Base-by-base conservation (phyloP, 225 moss, liverwort and hornwort species). In the Rhytidiadelphus loreus region DNA sequence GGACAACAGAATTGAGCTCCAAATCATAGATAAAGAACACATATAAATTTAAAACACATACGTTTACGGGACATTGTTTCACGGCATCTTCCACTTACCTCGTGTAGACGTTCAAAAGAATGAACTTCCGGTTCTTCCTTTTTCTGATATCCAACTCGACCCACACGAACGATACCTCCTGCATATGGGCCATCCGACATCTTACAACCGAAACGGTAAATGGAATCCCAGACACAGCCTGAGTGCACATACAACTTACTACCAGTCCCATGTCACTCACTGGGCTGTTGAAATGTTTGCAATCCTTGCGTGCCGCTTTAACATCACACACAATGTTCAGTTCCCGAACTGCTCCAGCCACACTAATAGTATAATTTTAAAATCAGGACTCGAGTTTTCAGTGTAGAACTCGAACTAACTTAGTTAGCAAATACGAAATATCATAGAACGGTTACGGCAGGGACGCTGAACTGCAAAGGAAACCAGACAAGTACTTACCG, bases 151-250 rank as follows among this genome's bases (percentile, higher is more conserved):
- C 33, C 61, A n/a, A 26, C 57, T 39, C 0, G 25, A 77, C 5
- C 3, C 2, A 0, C 1, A 77, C 24, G 2, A 35, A 4, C 2
- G 2, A 0, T 0, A 0, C 4, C 39, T 2, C 48, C 81, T 82
- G 61, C 82, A 82, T 63, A 46, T 24, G 16, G 32, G 23, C 61
- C 43, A 62, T 4, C 33, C 46, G 11, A 82, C 9, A 48, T 63
- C 7, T 82, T 24, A 81, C 35, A 82, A 48, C 24, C 10, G 11
- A 24, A 35, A 81, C 32, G 15, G 44, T 5, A 4, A 0, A 6
- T 28, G 8, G n/a, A 26, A 78, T 6, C n/a, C 4, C 16, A 77
- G 16, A 26, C n/a, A 78, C 56, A 56, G 25, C 1, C 78, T 17
- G 28, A 78, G 5, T 24, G 56, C 57, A 57, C 28, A 57, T 28